phyloP scores from a whole-genome alignment of 345 rosid genomes.

The Brassica carinata region DNA sequence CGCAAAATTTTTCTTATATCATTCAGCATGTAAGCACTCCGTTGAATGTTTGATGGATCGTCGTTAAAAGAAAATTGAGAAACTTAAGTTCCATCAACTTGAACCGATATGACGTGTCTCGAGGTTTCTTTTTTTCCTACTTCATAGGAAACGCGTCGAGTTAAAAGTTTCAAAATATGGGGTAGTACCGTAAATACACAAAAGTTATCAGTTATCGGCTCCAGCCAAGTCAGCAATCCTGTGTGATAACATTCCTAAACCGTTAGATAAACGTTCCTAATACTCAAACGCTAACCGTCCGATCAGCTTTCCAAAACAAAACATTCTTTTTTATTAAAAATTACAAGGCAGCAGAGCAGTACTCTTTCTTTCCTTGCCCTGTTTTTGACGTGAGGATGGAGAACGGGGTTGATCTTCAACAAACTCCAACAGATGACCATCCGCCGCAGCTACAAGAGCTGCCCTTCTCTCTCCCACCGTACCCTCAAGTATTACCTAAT shows the following conservation, averaged over 20 bases:
- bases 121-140: too few species aligned
- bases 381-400: slow-evolving; percentile 32
- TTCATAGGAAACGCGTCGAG: too few species aligned
- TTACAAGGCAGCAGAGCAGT: too few species aligned
- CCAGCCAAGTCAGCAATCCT: slow-evolving; percentile 42
- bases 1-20: too few species aligned
- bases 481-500: slow-evolving; percentile 36
- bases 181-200: neutral
- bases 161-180: neutral
- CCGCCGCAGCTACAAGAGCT: neutral
- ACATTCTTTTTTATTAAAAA: too few species aligned
- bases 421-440: neutral
- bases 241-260: neutral
- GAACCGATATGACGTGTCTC: too few species aligned
- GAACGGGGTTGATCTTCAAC: slow-evolving; percentile 7
- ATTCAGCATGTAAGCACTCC: too few species aligned
- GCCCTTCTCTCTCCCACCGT: slow-evolving; percentile 36
- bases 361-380: neutral
- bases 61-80: too few species aligned
- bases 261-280: slow-evolving; percentile 32
- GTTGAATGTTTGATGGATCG: too few species aligned
- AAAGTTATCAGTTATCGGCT: neutral
- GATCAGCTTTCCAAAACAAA: slow-evolving; percentile 23
- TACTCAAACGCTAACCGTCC: slow-evolving; percentile 34
- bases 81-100: too few species aligned